Conservation (phyloP, 345 rosid genomes). For the Heritiera fomes region DNA sequence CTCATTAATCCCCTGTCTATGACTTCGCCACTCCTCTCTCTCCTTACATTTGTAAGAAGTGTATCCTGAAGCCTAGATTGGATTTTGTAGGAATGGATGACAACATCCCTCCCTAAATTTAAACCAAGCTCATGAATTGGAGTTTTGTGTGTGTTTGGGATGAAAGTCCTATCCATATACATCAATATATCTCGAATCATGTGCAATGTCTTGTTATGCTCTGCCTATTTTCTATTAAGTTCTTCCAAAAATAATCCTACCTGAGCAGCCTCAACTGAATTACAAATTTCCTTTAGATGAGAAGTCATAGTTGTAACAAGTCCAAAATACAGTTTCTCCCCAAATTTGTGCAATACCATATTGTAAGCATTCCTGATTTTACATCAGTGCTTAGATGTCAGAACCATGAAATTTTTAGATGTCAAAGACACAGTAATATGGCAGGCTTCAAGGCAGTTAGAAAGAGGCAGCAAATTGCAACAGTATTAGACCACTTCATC, state of each 20-base stretch:
- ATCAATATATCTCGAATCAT: conserved; percentile 76
- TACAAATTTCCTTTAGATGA: conserved; percentile 57
- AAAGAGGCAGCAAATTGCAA: not conserved
- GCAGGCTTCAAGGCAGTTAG: not conserved
- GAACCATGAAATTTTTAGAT: conserved; percentile 5
- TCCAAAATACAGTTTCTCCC: conserved; percentile 63
- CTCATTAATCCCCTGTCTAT: conserved; percentile 73
- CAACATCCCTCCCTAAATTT: conserved; percentile 63
- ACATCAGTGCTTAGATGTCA: conserved; percentile 12
- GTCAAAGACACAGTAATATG: not conserved
- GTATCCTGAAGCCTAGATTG: conserved; percentile 54
- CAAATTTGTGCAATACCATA: conserved; percentile 78
- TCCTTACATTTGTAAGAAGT: conserved; percentile 54
- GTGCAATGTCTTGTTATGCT: conserved; percentile 74
- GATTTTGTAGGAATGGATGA: conserved; percentile 54
- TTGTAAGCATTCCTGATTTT: conserved; percentile 63
- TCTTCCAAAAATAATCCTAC: conserved; percentile 69
- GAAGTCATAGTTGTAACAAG: conserved; percentile 63
- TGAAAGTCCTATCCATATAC: conserved; percentile 77
- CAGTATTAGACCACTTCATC: not conserved
- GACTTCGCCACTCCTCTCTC: conserved; percentile 68
- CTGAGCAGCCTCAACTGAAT: conserved; percentile 60
- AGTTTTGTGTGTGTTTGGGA: conserved; percentile 61
- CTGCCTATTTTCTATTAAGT: conserved; percentile 72
- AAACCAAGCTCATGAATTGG: conserved; percentile 74